Evolutionary conservation across 192 early-diverging fungal species (phyloP), one percentile per base, ranked within the genome.

Genomic region (Podila epicladia): DNA sequence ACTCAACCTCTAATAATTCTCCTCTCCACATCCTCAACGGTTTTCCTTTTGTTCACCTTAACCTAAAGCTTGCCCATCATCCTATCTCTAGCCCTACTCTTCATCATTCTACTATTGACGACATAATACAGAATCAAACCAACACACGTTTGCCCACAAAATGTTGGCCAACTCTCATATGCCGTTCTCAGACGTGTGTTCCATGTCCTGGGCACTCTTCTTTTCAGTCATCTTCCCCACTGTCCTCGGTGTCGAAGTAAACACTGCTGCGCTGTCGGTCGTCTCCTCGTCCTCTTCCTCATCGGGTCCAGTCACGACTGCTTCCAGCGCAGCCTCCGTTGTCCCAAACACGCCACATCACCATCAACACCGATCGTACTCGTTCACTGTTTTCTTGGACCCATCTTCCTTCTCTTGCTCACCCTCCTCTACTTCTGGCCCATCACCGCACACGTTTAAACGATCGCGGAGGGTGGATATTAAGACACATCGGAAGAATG

Each of bases 201-300:
- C 76, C 31, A 79, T 79, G 60, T 79, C 76, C 62, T 79, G 76
- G 76, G 76, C 76, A 24, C 64, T 79, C 50, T 33, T 79, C 55
- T 67, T 79, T 55, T 72, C 76, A 7, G 70, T 79, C 62, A 72
- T 79, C 62, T 55, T 79, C 41, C 76, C 76, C 2, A 63, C 76
- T 20, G 32, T 65, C 37, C 32, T 65, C 33, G 64, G 64, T 24
- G 12, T 65, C 9, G 64, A 65, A 31, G 64, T 65, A 24, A 50
- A 22, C 37, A 28, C 64, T 19, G 41, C 35, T 20, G 24, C 41
- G 17, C 26, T 37, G 11, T 22, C 31, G 38, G 60, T 41, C 59
- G 58, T 67, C 38, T 62, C 58, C 41, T 8, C 68, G 2, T 13
- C 73, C 26, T 6, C 45, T 15, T 24, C 33, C 1, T n/a, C 31